Evolutionary conservation across 2,329 filamentous ascomycete genomes (phyloP).

Genomic region (Fusarium anguioides): DNA sequence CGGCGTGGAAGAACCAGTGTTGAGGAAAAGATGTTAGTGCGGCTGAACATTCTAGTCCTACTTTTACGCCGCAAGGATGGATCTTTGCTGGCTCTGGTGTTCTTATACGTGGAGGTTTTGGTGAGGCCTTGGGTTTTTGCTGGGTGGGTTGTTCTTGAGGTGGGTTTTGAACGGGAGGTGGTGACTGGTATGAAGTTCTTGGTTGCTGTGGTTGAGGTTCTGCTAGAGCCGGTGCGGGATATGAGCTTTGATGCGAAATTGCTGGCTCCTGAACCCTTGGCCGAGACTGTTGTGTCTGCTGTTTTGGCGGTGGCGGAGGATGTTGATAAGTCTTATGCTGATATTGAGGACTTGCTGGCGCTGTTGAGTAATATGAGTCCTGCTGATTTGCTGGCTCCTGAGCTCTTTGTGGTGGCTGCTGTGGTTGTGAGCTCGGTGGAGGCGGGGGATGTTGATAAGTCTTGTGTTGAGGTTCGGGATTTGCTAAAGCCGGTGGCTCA

Average conservation of each 20-base stretch:
- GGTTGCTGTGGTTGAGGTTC: not conserved
- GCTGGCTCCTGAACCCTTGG: not conserved
- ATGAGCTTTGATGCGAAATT: not conserved
- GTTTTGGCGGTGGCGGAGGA: not conserved
- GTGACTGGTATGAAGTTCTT: not conserved
- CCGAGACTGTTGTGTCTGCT: not conserved
- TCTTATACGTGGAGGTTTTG: conserved; percentile 15
- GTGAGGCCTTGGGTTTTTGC: not conserved
- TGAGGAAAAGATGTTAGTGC: conserved; percentile 44
- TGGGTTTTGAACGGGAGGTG: not conserved
- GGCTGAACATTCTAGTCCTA: conserved; percentile 44
- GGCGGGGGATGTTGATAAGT: too few relatives aligned
- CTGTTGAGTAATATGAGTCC: too few relatives aligned
- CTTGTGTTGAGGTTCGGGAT: too few relatives aligned
- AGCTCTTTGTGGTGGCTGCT: too few relatives aligned
- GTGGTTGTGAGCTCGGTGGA: too few relatives aligned
- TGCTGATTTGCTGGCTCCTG: too few relatives aligned
- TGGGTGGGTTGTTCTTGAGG: not conserved
- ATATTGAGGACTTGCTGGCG: too few relatives aligned
- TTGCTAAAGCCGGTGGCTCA: too few relatives aligned
- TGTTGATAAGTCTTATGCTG: too few relatives aligned
- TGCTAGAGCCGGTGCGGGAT: too few relatives aligned
- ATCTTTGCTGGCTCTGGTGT: conserved; percentile 29
- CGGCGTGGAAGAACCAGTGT: conserved; percentile 53
- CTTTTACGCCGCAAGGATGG: conserved; percentile 27